Evolutionary conservation across 179 eudicot species (phyloP), one percentile per base, ranked within the genome.

Genomic region (Silene coronaria): DNA sequence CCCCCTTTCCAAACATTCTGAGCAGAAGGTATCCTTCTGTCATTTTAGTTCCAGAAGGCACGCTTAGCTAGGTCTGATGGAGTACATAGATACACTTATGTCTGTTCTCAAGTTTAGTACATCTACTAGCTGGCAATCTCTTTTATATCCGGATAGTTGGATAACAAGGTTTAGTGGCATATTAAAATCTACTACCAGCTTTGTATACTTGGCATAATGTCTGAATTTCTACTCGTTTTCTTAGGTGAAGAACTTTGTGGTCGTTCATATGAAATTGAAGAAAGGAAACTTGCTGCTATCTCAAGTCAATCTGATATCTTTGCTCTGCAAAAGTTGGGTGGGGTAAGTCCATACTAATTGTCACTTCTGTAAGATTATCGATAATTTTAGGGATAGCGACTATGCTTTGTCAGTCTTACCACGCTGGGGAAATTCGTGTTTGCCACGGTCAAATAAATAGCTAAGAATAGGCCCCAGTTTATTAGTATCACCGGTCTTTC

Each of bases 231-330:
- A 23, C 72, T 45, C 24, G 42, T 67, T 21, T 7, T 57, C 38
- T 16, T 81, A 78, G 90, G 80, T 69, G 67, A 75, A 21, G 70
- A 66, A 27, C 32, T 21, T 24, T 88, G 86, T 74, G 64, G 67
- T 46, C 74, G 23, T 26, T 70, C 79, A 21, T 90, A 84, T 86
- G 87, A 76, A 74, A 65, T 90, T 79, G 79, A 73, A 19, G 84
- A 79, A 64, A 89, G 86, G 71, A 84, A 84, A 70, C 89, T 91
- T 77, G 82, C 87, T 74, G 73, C 84, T 61, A 83, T 91, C 82
- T 82, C 90, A 19, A 84, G 85, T 79, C 89, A 90, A 34, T 85
- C 83, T 79, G 88, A 91, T 75, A 16, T 85, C 55, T 75, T 88
- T 68, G 66, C 79, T 21, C 78, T 90, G 72, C 86, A 86, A 57